phyloP scores from a whole-genome alignment of 306 rosid genomes.

The Quercus aquifolioides region DNA sequence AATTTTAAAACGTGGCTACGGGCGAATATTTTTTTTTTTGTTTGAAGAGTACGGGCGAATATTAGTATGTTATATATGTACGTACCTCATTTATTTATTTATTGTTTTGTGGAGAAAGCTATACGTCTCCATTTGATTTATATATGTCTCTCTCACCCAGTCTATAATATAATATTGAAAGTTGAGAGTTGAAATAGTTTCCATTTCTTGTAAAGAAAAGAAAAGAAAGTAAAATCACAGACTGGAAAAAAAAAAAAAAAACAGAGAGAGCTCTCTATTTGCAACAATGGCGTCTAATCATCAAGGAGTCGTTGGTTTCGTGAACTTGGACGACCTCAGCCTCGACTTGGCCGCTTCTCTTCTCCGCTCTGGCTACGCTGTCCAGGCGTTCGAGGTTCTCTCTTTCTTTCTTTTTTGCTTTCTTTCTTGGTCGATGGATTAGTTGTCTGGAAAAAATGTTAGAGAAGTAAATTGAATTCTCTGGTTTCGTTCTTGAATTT shows the following conservation, averaged over 20 bases:
- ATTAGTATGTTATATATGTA: no score
- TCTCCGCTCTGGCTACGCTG: conserved; percentile 43
- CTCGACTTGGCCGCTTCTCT: conserved; percentile 51
- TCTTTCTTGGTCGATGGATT: neutral
- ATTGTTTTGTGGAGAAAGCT: no score
- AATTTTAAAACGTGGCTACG: no score
- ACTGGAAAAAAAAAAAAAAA: no score
- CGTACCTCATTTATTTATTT: no score
- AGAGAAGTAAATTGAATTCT: neutral
- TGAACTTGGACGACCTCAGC: conserved; percentile 54
- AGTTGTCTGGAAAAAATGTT: neutral
- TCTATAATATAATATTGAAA: no score
- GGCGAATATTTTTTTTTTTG: no score
- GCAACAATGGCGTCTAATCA: conserved; percentile 44
- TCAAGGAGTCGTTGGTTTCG: conserved; percentile 45
- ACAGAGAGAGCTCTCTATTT: neutral
- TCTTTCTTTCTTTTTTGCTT: neutral
- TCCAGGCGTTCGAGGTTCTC: conserved; percentile 66
- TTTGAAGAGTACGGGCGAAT: no score
- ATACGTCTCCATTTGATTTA: no score
- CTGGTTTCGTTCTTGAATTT: neutral
- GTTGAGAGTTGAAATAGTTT: no score
- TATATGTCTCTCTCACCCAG: no score
- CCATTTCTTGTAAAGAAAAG: no score
- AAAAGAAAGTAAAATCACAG: neutral